Evolutionary conservation across 2,329 filamentous ascomycete genomes (phyloP), one percentile per base, ranked within the genome.

Genomic region (Stagonosporopsis chrysanthemi): DNA sequence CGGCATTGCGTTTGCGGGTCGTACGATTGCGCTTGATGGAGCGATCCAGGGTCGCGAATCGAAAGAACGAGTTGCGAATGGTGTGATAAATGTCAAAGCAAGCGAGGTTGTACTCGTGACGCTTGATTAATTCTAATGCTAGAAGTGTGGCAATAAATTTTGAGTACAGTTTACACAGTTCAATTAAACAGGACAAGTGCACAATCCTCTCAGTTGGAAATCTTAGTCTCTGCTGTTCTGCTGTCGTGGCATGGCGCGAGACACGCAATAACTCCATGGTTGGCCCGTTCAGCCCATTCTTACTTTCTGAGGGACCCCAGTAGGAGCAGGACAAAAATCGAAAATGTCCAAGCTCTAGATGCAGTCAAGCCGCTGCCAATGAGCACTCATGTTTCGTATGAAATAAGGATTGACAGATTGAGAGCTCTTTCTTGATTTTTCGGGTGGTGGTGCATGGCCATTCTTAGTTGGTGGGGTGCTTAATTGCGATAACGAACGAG

Each of bases 351-450:
- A n/a, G n/a, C n/a, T n/a, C n/a, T n/a, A n/a, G n/a, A n/a, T n/a
- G 3, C 19, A 19, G 2, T 19, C 19, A 19, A 19, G 19, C 19
- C 19, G 19, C 19, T 19, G 2, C 19, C 19, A 19, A 19, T 19
- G 3, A 19, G 19, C 3, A 19, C 19, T 3, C 19, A 19, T 19
- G 19, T 19, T 19, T 3, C 19, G 19, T 19, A 77, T 70, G 74
- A 64, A 69, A 70, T 73, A 67, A 77, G 73, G 69, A 77, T 77
- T 77, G 71, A 77, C 68, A 77, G 74, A 77, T 76, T 78, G 67
- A 44, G 41, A 44, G 41, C 41, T 44, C 41, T 44, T 58, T 58
- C 49, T 52, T 58, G 38, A 52, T 58, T 58, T 53, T 58, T 58
- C 70, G 31, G 41, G 41, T 31, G 7, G 26, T 44, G 12, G 26